Conservation (phyloP, 2,329 filamentous ascomycete species). For the Venturia oleaginea region DNA sequence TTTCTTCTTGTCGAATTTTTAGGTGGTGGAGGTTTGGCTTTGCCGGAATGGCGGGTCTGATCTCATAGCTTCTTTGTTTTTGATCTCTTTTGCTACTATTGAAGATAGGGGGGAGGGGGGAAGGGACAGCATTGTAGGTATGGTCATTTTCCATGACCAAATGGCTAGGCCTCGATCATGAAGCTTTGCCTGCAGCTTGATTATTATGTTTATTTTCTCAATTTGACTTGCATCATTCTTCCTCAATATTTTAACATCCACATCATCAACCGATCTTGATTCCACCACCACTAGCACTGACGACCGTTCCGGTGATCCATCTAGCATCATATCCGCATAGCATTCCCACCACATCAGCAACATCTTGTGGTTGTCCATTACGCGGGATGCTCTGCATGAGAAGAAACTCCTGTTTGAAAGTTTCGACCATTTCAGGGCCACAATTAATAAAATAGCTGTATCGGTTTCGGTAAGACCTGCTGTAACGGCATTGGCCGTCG, state of each 20-base stretch:
- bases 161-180: too few relatives aligned
- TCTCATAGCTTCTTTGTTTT: too few relatives aligned
- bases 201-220: too few relatives aligned
- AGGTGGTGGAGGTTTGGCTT: too few relatives aligned
- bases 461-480: conserved; percentile 28
- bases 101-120: too few relatives aligned
- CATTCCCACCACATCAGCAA: conserved; percentile 29
- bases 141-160: too few relatives aligned
- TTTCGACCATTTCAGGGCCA: conserved; percentile 24
- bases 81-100: too few relatives aligned
- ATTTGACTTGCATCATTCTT: neutral
- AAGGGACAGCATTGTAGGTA: too few relatives aligned
- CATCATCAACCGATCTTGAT: conserved; percentile 23
- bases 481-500: conserved; percentile 28
- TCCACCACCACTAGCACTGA: conserved; percentile 30
- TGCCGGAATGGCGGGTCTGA: too few relatives aligned
- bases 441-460: conserved; percentile 26
- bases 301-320: conserved; percentile 30
- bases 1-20: too few relatives aligned
- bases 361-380: conserved; percentile 28
- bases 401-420: conserved; percentile 28
- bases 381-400: conserved; percentile 26
- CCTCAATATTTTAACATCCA: neutral
- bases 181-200: too few relatives aligned
- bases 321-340: conserved; percentile 26